Evolutionary conservation across 371 early-diverging fungal species (phyloP), one percentile per base, ranked within the genome.

Genomic region (Dinochytrium kinnereticum): DNA sequence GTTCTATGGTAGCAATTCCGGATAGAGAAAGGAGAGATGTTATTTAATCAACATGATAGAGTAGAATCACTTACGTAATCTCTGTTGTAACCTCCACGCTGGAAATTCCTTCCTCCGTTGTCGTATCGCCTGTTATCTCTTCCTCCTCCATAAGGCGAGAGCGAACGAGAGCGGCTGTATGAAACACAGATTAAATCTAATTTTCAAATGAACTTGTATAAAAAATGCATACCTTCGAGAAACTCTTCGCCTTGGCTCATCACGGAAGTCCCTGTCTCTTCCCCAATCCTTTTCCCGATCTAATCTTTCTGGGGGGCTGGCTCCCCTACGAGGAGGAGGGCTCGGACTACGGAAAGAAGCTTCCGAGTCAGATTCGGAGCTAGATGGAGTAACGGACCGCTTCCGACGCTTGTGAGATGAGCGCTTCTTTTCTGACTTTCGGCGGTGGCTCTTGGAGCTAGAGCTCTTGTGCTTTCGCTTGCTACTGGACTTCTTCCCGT

Each of bases 381-480:
- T 36, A 31, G 61, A 61, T 21, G 37, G 61, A 26, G n/a, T 61
- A 10, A 34, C 28, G 34, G 61, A 61, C 61, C 61, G 28, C 61
- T 34, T 28, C 19, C 61, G 3, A 5, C 36, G 3, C 61, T 61
- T 61, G 34, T 61, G 61, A 15, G 61, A 61, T 15, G 3, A 15
- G 13, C 36, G 30, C 34, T 34, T 61, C 3, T 61, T 24, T 26
- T 3, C 3, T 2, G 7, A 21, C 24, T 61, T 61, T 19, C 36
- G 3, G 34, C 36, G 28, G 7, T 37, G 30, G 5, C 37, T 17
- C n/a, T 10, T 33, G 34, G 36, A 34, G 7, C 34, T 34, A 61
- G 61, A 61, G 37, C 36, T 34, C 61, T 61, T 61, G 34, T 61
- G 61, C 61, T 61, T 61, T 15, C 61, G 3, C 61, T 61, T 61